Conservation (phyloP, 2,329 filamentous ascomycete genomes). For the Mariannaea sp. region DNA sequence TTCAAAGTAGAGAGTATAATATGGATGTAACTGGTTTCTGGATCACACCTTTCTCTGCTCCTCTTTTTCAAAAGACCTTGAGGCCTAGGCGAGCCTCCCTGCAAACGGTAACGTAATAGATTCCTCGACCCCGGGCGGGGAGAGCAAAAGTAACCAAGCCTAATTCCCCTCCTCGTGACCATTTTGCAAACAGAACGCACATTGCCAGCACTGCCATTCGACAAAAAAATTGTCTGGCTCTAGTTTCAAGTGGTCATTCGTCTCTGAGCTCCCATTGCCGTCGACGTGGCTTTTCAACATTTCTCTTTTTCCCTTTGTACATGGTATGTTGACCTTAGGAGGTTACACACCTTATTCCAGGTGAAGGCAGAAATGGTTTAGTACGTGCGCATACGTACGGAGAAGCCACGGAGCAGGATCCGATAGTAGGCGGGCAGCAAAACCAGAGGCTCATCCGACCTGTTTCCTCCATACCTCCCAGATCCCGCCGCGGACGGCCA, state of each 20-base stretch:
- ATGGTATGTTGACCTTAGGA: too few relatives aligned
- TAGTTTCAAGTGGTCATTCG: conserved; percentile 11
- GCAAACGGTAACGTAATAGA: conserved; percentile 38
- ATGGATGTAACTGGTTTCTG: too few relatives aligned
- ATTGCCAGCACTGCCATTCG: conserved; percentile 30
- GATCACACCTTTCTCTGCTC: neutral
- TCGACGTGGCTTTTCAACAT: too few relatives aligned
- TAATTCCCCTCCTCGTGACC: conserved; percentile 29
- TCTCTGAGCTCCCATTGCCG: conserved; percentile 11
- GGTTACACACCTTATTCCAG: too few relatives aligned
- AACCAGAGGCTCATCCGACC: neutral
- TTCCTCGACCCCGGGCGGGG: conserved; percentile 24
- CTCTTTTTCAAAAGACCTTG: neutral
- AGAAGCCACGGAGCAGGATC: neutral
- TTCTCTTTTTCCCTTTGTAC: too few relatives aligned
- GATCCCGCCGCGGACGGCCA: neutral
- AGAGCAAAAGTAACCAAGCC: conserved; percentile 18
- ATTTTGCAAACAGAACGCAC: conserved; percentile 15
- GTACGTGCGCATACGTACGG: too few relatives aligned
- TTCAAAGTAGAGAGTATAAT: too few relatives aligned
- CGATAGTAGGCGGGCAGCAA: neutral
- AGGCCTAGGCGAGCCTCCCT: conserved; percentile 10
- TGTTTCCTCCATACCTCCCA: too few relatives aligned
- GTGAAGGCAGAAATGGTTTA: too few relatives aligned
- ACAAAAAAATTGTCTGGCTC: conserved; percentile 25